phyloP scores from a whole-genome alignment of 2,329 filamentous ascomycete species.

The Beauveria asiatica region DNA sequence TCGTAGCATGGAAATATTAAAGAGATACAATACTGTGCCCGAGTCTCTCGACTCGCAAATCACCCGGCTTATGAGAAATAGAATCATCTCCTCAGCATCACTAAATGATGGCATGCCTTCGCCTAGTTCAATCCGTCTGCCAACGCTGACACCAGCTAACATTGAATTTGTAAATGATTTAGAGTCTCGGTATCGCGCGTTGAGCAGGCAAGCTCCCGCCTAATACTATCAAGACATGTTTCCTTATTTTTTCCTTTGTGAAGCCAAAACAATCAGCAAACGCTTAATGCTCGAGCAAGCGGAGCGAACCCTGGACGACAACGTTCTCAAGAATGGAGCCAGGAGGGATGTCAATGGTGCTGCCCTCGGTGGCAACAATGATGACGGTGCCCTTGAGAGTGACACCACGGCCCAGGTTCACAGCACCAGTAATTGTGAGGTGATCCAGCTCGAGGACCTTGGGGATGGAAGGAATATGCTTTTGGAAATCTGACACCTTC shows the following conservation, averaged over 20 bases:
- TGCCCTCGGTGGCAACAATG: slow-evolving; percentile 94
- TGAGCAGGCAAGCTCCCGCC: background rate
- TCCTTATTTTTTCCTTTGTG: background rate
- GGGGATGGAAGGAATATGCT: slow-evolving; percentile 77
- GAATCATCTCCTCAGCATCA: slow-evolving; percentile 1
- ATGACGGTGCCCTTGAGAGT: slow-evolving; percentile 98
- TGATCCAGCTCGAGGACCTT: slow-evolving; percentile 91
- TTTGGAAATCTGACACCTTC: slow-evolving; percentile 97
- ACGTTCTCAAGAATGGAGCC: slow-evolving; percentile 98
- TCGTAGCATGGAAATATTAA: slow-evolving; percentile 9
- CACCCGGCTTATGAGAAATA: background rate
- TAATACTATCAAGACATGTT: background rate
- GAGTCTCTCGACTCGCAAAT: slow-evolving; percentile 1
- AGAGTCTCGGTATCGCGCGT: background rate
- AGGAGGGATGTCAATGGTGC: slow-evolving; percentile 94
- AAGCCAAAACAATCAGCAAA: background rate
- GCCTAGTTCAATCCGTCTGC: background rate
- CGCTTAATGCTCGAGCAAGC: slow-evolving; percentile 55
- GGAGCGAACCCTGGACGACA: slow-evolving; percentile 93
- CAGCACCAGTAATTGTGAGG: slow-evolving; percentile 92
- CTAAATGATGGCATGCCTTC: background rate
- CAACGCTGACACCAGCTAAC: background rate
- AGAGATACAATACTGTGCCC: slow-evolving; percentile 8
- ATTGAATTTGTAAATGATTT: background rate
- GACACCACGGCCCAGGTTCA: slow-evolving; percentile 92